Evolutionary conservation across 306 rosid genomes (phyloP), one percentile per base, ranked within the genome.

Genomic region (Ormosia semicastrata): DNA sequence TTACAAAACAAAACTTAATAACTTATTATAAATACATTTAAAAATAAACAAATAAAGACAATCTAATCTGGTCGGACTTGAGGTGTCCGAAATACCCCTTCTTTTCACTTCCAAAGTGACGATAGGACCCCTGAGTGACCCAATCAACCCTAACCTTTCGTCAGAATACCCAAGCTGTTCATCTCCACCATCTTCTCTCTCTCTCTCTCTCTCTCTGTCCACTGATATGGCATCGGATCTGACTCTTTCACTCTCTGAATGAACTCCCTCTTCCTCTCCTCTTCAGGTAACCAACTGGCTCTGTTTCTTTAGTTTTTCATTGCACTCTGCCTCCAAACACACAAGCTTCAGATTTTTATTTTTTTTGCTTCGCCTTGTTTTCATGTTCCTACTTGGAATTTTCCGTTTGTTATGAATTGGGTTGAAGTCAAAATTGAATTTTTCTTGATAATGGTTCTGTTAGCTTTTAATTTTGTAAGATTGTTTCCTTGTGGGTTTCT

Each of bases 161-260:
- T 50, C 14, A 50, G 32, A 71, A 50, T 71, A 33, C 76, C 76
- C 58, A 50, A 14, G 4, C 2, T 50, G 62, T 49, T 47, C 59
- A 29, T 70, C 30, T 12, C 15, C 14, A 5, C 32, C 77, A 17
- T 37, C 66, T 4, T 66, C 44, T 63, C 36, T 43, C 29, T 52
- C 3, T 37, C 11, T 39, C 50, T 65, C 29, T 46, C 34, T 54
- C 54, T 71, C 13, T 74, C 43, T 58, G 12, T 71, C 29, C 67
- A 76, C 66, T 76, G 73, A 14, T 57, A 44, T 30, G 75, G 4
- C 76, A 65, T 79, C 41, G 74, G 87, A 84, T 84, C 82, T 75
- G 56, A 59, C 81, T 79, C 58, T 69, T 57, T 67, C 43, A 39
- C 65, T 41, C 39, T 81, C 73, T 78, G 36, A 43, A 54, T 78